Conservation (phyloP, 2,329 filamentous ascomycete genomes). For the Camptophora hylomeconis region DNA sequence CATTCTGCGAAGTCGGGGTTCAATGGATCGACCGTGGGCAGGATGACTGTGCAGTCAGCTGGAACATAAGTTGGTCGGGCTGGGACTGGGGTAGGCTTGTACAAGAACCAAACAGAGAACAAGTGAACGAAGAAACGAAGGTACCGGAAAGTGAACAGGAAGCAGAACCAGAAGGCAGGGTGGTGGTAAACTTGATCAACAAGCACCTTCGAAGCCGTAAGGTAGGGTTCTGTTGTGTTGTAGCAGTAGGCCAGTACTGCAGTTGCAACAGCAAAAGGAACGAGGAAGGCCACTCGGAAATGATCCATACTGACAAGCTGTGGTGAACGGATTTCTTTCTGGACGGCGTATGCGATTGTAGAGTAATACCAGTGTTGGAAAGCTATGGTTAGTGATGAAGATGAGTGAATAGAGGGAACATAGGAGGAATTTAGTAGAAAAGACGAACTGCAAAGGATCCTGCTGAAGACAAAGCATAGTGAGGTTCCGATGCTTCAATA, state of each 20-base stretch:
- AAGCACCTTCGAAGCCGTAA: slow-evolving; percentile 3
- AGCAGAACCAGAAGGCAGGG: slow-evolving; percentile 19
- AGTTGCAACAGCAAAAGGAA: too few species aligned
- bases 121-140: slow-evolving; percentile 32
- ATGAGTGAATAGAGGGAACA: too few species aligned
- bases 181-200: neutral
- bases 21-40: slow-evolving; percentile 38
- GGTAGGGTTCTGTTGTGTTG: slow-evolving; percentile 2
- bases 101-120: slow-evolving; percentile 26
- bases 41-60: slow-evolving; percentile 36
- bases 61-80: slow-evolving; percentile 21
- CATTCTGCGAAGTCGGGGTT: slow-evolving; percentile 31
- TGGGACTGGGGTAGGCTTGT: slow-evolving; percentile 23
- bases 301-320: too few species aligned
- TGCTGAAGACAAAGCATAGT: too few species aligned
- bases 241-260: neutral
- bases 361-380: too few species aligned
- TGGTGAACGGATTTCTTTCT: too few species aligned
- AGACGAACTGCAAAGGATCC: too few species aligned
- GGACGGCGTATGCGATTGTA: too few species aligned
- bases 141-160: slow-evolving; percentile 35
- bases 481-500: too few species aligned
- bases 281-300: too few species aligned
- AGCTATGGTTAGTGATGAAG: too few species aligned
- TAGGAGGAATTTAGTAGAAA: too few species aligned